These are phyloP conservation scores for Fragosphaeria purpurea DNA, from an alignment of 2,329 filamentous ascomycete species.

Conservation along the genomic window DNA sequence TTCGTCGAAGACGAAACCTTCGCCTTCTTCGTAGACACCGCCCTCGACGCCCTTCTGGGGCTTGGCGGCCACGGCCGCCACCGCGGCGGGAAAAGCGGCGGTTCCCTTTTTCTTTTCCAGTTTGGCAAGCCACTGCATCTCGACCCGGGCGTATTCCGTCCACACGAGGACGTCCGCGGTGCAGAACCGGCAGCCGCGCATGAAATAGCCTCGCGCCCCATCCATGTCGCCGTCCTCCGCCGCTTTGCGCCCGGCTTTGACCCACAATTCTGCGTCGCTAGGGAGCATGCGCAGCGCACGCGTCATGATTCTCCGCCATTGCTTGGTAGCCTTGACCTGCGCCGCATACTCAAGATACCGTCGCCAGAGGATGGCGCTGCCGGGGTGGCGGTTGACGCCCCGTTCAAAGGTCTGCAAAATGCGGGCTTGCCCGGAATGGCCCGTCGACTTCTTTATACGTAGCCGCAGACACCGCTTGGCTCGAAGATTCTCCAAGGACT, in stretches of 20 bases:
- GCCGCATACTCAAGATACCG: constrained; percentile 79
- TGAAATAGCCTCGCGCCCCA: constrained; percentile 75
- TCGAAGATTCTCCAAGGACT: constrained; percentile 62
- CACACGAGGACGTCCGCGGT: constrained; percentile 64
- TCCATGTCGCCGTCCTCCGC: constrained; percentile 80
- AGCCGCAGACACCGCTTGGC: constrained; percentile 75
- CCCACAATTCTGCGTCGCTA: constrained; percentile 73
- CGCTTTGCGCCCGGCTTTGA: constrained; percentile 69
- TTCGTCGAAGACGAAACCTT: constrained; percentile 35
- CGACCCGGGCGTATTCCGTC: constrained; percentile 81
- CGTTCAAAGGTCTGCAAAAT: constrained; percentile 87
- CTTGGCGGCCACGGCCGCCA: constrained; percentile 16
- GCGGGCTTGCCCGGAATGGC: constrained; percentile 65
- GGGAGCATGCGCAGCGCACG: constrained; percentile 77
- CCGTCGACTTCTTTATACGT: constrained; percentile 58
- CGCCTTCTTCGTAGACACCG: constrained; percentile 25
- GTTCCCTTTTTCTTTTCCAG: constrained; percentile 59
- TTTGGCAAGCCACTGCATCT: constrained; percentile 85
- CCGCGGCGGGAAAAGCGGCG: constrained; percentile 26
- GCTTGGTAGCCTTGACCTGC: constrained; percentile 54
- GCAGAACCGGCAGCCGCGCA: constrained; percentile 81
- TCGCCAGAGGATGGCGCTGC: constrained; percentile 73
- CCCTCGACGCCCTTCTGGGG: constrained; percentile 29
- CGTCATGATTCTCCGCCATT: constrained; percentile 54
- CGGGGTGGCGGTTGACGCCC: constrained; percentile 73